Base-by-base conservation (phyloP, 768 basidiomycete genomes). In the Daedalea quercina region DNA sequence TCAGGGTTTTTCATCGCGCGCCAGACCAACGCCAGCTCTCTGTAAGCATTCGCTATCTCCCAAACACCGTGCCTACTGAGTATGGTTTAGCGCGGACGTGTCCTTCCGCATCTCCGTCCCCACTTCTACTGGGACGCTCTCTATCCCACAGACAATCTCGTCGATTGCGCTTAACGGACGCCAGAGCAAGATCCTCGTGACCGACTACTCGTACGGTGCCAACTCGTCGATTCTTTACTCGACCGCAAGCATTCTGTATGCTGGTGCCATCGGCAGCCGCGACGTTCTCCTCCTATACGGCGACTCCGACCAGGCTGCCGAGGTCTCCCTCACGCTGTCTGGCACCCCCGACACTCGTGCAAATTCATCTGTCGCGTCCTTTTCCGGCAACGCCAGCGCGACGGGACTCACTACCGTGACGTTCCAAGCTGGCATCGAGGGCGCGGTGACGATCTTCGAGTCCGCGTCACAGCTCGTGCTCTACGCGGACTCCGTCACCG, bases 171-270 rank as follows among this genome's bases (percentile, higher is more conserved):
- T 92, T 9, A 62, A 68, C 24, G 90, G 89, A 9, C 76, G 89
- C 19, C 79, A 90, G 65, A 87, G 84, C 42, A 90, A 88, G 62
- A 71, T 90, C 23, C 69, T 91, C 26, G 73, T 87, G 13, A 81
- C 85, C 0, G 81, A 88, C 64, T 88, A 88, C 62, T 69, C 76
- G 9, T 90, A 87, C 61, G 90, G 90, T 20, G 47, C 58, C 3
- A 71, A 70, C 13, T 81, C 82, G 9, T 72, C 69, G 52, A 61
- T 86, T 1, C 66, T 77, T 2, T 91, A 87, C 66, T 83, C 88
- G 4, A 90, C 89, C 1, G 85, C 88, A 0, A 76, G 80, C 52
- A 73, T 93, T 25, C 76, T 90, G 60, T 89, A 79, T 58, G 80
- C 87, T 0, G 64, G 84, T 63, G 43, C 71, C 70, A 70, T 74